Conservation (phyloP, 2,329 filamentous ascomycete genomes). For the Chaetothyriales sp. region DNA sequence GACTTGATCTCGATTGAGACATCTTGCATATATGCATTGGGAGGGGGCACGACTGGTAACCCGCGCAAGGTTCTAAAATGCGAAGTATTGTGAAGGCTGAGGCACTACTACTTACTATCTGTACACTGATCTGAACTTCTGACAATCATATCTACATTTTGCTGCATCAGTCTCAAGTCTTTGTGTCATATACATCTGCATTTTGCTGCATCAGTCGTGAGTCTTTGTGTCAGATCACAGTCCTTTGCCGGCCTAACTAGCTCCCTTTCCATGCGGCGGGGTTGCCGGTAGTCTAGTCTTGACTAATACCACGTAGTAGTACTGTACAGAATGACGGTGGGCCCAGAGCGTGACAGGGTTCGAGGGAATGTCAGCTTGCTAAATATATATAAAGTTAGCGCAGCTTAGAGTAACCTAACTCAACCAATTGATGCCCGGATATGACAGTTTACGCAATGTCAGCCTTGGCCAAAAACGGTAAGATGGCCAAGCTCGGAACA, state of each 20-base stretch:
- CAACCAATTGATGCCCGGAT: background rate
- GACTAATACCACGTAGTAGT: no score
- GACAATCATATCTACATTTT: background rate
- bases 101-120: background rate
- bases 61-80: background rate
- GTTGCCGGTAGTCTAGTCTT: background rate
- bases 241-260: no score
- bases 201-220: background rate
- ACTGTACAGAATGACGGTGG: no score
- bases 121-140: background rate
- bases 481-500: background rate
- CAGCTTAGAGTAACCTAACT: background rate
- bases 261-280: no score
- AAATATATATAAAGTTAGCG: background rate
- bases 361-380: no score
- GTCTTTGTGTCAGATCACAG: background rate
- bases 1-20: conserved; percentile 2
- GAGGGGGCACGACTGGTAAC: background rate
- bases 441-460: background rate
- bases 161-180: background rate
- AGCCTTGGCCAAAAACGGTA: background rate
- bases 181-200: background rate
- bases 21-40: background rate
- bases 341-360: background rate
- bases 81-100: background rate